phyloP scores from a whole-genome alignment of 1,284 basidiomycete genomes.

The Polyporus tsugae region DNA sequence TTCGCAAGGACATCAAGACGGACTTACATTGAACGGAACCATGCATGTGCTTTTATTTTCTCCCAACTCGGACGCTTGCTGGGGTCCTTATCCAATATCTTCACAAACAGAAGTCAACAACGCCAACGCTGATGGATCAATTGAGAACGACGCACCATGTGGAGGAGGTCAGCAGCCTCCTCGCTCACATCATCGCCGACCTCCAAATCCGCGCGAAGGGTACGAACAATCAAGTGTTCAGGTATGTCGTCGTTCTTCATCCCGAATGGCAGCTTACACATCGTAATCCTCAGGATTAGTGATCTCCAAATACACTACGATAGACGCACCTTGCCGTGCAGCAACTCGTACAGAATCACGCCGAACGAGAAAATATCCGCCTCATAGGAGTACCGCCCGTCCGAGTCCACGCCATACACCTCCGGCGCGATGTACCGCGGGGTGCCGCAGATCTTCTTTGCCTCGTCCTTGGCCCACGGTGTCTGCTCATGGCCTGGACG shows the following conservation, averaged over 20 bases:
- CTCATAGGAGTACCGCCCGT: slow-evolving; percentile 52
- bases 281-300: not conserved
- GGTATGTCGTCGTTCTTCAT: slow-evolving; percentile 6
- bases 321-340: slow-evolving; percentile 48
- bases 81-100: slow-evolving; percentile 38
- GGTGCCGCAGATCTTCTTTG: slow-evolving; percentile 30
- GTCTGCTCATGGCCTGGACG: not conserved
- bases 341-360: slow-evolving; percentile 66
- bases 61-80: slow-evolving; percentile 29
- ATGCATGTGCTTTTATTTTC: slow-evolving; percentile 35
- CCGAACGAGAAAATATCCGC: slow-evolving; percentile 53
- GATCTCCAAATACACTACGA: not conserved
- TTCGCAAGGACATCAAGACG: not conserved
- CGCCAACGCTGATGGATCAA: not conserved
- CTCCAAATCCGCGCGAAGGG: not conserved
- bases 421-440: slow-evolving; percentile 70
- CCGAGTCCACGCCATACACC: slow-evolving; percentile 46
- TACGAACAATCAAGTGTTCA: slow-evolving; percentile 17
- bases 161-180: slow-evolving; percentile 7
- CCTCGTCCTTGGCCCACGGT: slow-evolving; percentile 1
- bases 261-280: slow-evolving; percentile 30
- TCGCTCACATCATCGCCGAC: slow-evolving; percentile 14
- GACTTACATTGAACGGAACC: slow-evolving; percentile 34
- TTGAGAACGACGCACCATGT: not conserved
- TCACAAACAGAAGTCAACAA: not conserved